A percentile compares a stretch with the other conserved stretches of the same genome.
These are phyloP conservation scores for Fusarium algeriense DNA, from an alignment of 2,329 filamentous ascomycete genomes.

Conservation along the genomic window DNA sequence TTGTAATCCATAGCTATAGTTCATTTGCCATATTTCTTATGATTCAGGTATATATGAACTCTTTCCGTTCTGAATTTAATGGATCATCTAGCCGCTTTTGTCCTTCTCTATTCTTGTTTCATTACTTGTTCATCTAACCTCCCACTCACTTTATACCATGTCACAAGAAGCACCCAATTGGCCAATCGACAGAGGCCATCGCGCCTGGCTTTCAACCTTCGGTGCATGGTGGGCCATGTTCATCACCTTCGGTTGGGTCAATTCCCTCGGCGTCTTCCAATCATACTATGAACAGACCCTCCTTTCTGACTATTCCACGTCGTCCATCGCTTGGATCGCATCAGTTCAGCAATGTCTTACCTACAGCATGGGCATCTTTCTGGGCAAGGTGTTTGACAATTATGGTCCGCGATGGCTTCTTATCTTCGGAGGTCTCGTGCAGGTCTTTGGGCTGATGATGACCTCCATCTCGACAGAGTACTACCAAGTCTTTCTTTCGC, in stretches of 20 bases:
- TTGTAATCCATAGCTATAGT: too few species aligned
- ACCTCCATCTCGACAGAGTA: not conserved
- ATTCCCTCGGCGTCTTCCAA: not conserved
- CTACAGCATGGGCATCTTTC: not conserved
- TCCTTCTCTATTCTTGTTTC: too few species aligned
- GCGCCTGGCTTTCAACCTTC: not conserved
- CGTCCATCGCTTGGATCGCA: not conserved
- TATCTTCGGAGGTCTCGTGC: not conserved
- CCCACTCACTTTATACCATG: too few species aligned
- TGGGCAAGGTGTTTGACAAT: not conserved
- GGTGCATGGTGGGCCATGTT: not conserved
- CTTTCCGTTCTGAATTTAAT: not conserved
- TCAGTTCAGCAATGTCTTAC: not conserved
- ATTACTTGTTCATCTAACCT: too few species aligned
- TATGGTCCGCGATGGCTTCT: not conserved
- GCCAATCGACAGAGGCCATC: not conserved
- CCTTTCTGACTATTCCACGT: not conserved
- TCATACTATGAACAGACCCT: not conserved
- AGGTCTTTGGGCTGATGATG: slow-evolving; percentile 1
- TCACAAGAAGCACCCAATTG: not conserved
- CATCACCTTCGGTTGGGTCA: not conserved
- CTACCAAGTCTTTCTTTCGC: not conserved
- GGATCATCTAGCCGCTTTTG: not conserved
- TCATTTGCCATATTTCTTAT: too few species aligned
- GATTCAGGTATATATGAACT: too few species aligned